Conservation (phyloP, 164 flowering plant species). For the Pachysandra terminalis region DNA sequence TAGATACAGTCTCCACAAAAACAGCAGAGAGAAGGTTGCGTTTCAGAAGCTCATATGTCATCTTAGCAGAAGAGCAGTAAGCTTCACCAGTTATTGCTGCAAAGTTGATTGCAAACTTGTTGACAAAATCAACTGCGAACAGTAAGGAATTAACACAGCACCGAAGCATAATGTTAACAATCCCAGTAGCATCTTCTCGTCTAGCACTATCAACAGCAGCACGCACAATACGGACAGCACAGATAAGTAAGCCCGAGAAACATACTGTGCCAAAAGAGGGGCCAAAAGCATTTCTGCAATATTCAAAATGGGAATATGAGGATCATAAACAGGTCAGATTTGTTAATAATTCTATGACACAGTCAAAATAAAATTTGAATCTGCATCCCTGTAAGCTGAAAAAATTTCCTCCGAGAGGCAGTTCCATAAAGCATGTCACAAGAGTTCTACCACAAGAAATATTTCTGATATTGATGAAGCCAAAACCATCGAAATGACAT, state of each 20-base stretch:
- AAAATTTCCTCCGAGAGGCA: background rate
- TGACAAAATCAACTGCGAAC: constrained; percentile 66
- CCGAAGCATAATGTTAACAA: constrained; percentile 52
- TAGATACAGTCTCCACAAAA: constrained; percentile 76
- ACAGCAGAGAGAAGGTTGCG: constrained; percentile 83
- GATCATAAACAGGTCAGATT: background rate
- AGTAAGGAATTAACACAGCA: constrained; percentile 61
- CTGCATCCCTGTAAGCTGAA: background rate
- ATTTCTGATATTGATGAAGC: background rate
- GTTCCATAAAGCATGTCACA: background rate
- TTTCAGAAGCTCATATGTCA: constrained; percentile 78
- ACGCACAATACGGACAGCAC: constrained; percentile 60
- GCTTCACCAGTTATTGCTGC: constrained; percentile 84
- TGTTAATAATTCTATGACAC: background rate
- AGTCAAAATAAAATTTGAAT: background rate
- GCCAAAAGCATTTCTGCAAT: constrained; percentile 75
- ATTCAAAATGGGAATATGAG: constrained; percentile 5
- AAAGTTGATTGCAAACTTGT: constrained; percentile 83
- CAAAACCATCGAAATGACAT: background rate
- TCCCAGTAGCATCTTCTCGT: constrained; percentile 54
- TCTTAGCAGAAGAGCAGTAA: constrained; percentile 73
- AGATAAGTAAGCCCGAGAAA: constrained; percentile 65
- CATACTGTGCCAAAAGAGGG: constrained; percentile 80
- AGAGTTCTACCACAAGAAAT: background rate
- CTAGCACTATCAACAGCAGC: constrained; percentile 67